Percentiles rank a stretch among this genome's conserved stretches.
These are phyloP conservation scores for Lotus japonicus DNA, from an alignment of 306 rosid species.

Conservation along the genomic window DNA sequence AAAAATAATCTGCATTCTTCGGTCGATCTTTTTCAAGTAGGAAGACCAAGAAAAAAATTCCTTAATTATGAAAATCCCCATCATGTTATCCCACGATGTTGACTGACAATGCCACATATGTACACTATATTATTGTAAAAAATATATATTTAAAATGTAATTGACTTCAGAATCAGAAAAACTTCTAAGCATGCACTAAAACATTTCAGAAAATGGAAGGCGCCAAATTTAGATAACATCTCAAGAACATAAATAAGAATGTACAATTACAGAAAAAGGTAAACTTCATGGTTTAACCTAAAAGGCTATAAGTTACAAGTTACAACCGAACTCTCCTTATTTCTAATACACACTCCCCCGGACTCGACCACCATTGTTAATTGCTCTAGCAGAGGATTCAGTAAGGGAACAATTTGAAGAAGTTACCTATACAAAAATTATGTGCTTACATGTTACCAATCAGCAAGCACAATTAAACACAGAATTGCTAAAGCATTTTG, in stretches of 20 bases:
- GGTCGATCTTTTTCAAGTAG: no score
- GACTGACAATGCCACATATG: no score
- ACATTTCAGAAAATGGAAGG: neutral
- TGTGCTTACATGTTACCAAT: constrained; percentile 24
- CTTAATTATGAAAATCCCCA: no score
- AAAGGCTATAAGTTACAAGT: constrained; percentile 17
- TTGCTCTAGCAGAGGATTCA: constrained; percentile 25
- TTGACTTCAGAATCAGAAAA: no score
- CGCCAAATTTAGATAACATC: constrained; percentile 7
- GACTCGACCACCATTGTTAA: constrained; percentile 12
- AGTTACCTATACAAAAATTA: constrained; percentile 33
- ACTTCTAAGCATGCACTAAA: no score
- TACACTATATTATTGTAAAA: no score
- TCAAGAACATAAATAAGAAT: constrained; percentile 11
- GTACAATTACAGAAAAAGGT: neutral
- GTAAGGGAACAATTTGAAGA: constrained; percentile 1
- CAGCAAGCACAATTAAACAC: constrained; percentile 82
- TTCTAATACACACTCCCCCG: constrained; percentile 7
- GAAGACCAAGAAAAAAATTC: no score
- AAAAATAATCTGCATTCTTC: no score
- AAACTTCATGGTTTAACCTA: neutral
- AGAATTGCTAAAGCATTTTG: constrained; percentile 68
- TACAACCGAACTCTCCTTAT: constrained; percentile 16
- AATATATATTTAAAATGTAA: no score
- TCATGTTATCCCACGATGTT: no score